Evolutionary conservation across 1,284 basidiomycete species (phyloP).

Genomic region (Ceratobasidium theobromae): DNA sequence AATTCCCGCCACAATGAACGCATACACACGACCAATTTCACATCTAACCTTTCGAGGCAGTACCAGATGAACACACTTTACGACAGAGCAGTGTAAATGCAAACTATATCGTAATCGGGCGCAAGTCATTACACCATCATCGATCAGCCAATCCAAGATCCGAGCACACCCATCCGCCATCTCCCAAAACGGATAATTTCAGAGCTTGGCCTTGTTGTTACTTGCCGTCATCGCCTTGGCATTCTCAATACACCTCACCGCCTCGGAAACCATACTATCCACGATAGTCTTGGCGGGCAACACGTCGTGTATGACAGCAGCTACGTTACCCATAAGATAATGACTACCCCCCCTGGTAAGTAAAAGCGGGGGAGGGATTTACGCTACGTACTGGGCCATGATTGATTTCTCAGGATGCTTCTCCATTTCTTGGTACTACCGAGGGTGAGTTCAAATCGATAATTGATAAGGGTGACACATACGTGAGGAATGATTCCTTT

Average conservation of each 20-base stretch:
- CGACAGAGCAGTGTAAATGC: too few relatives aligned
- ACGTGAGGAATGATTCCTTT: slow-evolving; percentile 35
- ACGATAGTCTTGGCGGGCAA: slow-evolving; percentile 44
- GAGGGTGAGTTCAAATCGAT: not conserved
- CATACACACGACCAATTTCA: too few relatives aligned
- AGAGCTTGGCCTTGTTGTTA: slow-evolving; percentile 34
- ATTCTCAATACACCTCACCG: slow-evolving; percentile 34
- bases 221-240: slow-evolving; percentile 27
- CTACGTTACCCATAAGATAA: slow-evolving; percentile 36
- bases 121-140: too few relatives aligned
- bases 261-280: slow-evolving; percentile 38
- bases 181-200: not conserved
- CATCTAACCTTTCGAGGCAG: too few relatives aligned
- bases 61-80: too few relatives aligned
- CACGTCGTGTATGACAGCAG: slow-evolving; percentile 43
- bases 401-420: slow-evolving; percentile 35
- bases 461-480: not conserved
- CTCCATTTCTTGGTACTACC: slow-evolving; percentile 28
- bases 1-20: too few relatives aligned
- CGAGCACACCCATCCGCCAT: too few relatives aligned
- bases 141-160: too few relatives aligned
- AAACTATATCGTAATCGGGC: too few relatives aligned
- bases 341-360: not conserved
- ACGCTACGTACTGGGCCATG: slow-evolving; percentile 3
- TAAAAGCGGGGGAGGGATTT: not conserved